Evolutionary conservation across 2,329 filamentous ascomycete genomes (phyloP).

Genomic region (Aspergillus sp.): DNA sequence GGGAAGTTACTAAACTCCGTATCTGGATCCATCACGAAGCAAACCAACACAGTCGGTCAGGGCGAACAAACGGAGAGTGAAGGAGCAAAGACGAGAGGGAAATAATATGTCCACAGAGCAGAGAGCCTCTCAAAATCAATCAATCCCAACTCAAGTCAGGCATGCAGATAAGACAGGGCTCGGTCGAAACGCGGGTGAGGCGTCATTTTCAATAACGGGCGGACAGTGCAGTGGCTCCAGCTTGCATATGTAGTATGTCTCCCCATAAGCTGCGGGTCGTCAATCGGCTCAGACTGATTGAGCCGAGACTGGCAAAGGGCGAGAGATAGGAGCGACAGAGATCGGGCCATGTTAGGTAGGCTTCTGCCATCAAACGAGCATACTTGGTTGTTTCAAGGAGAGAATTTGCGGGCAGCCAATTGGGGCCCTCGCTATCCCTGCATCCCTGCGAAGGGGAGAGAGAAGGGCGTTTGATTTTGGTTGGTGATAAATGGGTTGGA

Average conservation of each 20-base stretch:
- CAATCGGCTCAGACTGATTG: neutral
- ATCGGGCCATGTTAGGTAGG: neutral
- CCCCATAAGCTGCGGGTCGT: slow-evolving; percentile 15
- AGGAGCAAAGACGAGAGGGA: slow-evolving; percentile 1
- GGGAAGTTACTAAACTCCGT: neutral
- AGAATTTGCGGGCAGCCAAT: slow-evolving; percentile 7
- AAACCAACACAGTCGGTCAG: neutral
- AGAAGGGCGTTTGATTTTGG: slow-evolving; percentile 1
- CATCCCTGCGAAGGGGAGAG: slow-evolving; percentile 14
- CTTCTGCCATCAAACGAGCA: slow-evolving; percentile 20
- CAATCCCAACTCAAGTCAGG: neutral
- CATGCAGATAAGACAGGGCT: neutral
- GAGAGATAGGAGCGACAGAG: too few relatives aligned
- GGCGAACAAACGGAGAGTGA: neutral
- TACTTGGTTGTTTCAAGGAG: slow-evolving; percentile 24
- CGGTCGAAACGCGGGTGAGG: slow-evolving; percentile 18
- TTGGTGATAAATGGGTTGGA: too few relatives aligned
- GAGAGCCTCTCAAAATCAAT: neutral
- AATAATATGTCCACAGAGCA: slow-evolving; percentile 8
- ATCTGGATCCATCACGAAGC: neutral
- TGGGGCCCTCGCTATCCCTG: slow-evolving; percentile 2
- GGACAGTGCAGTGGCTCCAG: slow-evolving; percentile 3
- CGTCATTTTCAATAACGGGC: slow-evolving; percentile 27
- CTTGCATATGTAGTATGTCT: slow-evolving; percentile 12
- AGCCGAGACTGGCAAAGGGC: too few relatives aligned